phyloP scores from a whole-genome alignment of 2,329 filamentous ascomycete species.

The Penicillium sp. region DNA sequence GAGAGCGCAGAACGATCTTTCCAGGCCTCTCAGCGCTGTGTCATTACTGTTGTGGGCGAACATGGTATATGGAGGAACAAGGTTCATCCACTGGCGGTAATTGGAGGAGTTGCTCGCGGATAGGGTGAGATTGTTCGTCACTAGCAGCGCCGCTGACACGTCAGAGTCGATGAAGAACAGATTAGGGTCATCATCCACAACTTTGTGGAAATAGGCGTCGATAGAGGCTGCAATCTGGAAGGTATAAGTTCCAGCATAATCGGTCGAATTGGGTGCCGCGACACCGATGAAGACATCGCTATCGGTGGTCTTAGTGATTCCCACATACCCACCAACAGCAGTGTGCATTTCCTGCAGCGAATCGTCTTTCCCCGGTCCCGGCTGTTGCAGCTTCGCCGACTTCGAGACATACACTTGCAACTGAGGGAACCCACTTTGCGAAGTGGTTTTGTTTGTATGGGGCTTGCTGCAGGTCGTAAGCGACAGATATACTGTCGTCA shows the following conservation, averaged over 20 bases:
- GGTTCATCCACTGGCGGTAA: slow-evolving; percentile 54
- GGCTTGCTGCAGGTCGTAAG: slow-evolving; percentile 85
- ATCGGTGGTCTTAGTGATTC: slow-evolving; percentile 58
- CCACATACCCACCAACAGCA: slow-evolving; percentile 68
- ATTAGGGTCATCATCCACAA: slow-evolving; percentile 51
- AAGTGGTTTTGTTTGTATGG: slow-evolving; percentile 47
- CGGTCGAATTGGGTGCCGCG: slow-evolving; percentile 62
- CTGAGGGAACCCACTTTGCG: slow-evolving; percentile 58
- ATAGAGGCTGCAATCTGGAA: slow-evolving; percentile 79
- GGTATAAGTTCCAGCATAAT: slow-evolving; percentile 65
- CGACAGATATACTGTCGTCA: slow-evolving; percentile 68
- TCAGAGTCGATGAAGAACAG: slow-evolving; percentile 84
- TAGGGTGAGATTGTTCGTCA: slow-evolving; percentile 65
- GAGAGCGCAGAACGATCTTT: slow-evolving; percentile 79
- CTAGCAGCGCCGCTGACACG: slow-evolving; percentile 69
- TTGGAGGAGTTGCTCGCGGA: slow-evolving; percentile 46
- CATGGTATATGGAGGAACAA: slow-evolving; percentile 67
- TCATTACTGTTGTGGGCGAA: slow-evolving; percentile 66
- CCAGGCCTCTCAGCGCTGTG: slow-evolving; percentile 62
- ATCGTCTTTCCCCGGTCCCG: slow-evolving; percentile 58
- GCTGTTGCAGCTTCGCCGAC: slow-evolving; percentile 58
- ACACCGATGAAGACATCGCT: slow-evolving; percentile 73
- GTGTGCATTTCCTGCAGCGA: slow-evolving; percentile 42
- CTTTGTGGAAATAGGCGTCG: slow-evolving; percentile 69
- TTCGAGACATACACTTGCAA: slow-evolving; percentile 74